A percentile compares a stretch with the other conserved stretches of the same genome.
Conservation (phyloP, 2,329 filamentous ascomycete genomes). For the Alternaria sp. region DNA sequence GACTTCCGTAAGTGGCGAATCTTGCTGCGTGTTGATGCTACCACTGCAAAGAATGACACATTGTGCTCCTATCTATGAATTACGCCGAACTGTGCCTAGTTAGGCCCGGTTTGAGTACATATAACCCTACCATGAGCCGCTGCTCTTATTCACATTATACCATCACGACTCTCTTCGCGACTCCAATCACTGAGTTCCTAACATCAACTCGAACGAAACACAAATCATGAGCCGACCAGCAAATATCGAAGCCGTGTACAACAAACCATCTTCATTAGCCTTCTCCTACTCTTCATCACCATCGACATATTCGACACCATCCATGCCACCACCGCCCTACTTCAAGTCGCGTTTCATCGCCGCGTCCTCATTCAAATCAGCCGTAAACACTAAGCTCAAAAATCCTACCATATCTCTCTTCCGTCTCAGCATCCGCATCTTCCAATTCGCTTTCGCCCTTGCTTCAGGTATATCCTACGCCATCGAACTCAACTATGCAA, state of each 20-base stretch:
- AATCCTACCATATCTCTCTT: constrained; percentile 34
- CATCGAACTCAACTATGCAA: constrained; percentile 26
- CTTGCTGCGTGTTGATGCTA: constrained; percentile 24
- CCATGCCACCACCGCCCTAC: constrained; percentile 31
- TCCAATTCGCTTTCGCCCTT: constrained; percentile 37
- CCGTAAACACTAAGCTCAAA: constrained; percentile 30
- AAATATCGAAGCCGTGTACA: not conserved
- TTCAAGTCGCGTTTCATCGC: constrained; percentile 29
- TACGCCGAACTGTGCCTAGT: not conserved
- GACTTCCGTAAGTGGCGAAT: constrained; percentile 26
- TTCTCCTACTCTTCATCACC: not conserved
- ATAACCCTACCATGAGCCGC: not conserved
- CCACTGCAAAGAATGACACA: not conserved
- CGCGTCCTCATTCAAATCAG: constrained; percentile 31
- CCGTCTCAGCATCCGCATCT: constrained; percentile 28
- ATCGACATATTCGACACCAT: constrained; percentile 14
- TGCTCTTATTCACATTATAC: not conserved
- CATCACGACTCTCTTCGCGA: not conserved
- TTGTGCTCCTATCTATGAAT: not conserved
- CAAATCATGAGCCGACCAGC: not conserved
- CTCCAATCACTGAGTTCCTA: rapidly evolving
- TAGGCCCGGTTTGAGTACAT: not conserved
- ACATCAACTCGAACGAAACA: not conserved
- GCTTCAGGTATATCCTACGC: constrained; percentile 39
- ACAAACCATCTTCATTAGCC: not conserved